These are phyloP conservation scores for Cryptococcus hybrid DNA, from an alignment of 1,284 basidiomycete genomes.

Conservation along the genomic window DNA sequence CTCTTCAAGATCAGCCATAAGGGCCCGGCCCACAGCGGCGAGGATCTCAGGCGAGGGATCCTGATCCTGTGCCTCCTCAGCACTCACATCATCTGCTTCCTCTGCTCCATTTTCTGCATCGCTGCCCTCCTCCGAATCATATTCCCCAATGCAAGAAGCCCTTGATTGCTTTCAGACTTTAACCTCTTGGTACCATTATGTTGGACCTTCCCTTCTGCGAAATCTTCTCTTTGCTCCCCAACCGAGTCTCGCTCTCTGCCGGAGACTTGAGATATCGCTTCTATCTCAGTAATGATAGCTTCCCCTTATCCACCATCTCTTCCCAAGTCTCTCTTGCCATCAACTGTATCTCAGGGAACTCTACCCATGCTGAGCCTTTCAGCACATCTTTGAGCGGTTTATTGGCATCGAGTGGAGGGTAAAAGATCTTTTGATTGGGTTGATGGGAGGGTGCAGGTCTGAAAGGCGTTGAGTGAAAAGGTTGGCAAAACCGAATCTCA, in stretches of 20 bases:
- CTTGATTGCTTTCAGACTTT: constrained; percentile 44
- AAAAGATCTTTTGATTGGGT: constrained; percentile 42
- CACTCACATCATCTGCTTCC: constrained; percentile 9
- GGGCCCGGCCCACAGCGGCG: constrained; percentile 13
- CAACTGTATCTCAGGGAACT: constrained; percentile 75
- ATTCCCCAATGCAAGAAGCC: constrained; percentile 16
- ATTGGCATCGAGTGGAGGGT: constrained; percentile 60
- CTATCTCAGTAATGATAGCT: constrained; percentile 45
- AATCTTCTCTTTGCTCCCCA: constrained; percentile 39
- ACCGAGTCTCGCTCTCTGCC: constrained; percentile 47
- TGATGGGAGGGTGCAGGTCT: constrained; percentile 13
- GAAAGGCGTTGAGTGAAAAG: constrained; percentile 28
- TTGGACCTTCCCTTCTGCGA: constrained; percentile 28
- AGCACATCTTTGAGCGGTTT: constrained; percentile 57
- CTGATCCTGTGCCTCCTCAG: constrained; percentile 2
- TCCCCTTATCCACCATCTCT: constrained; percentile 51
- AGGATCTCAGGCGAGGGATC: constrained; percentile 13
- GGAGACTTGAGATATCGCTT: constrained; percentile 40
- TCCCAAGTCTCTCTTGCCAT: constrained; percentile 62
- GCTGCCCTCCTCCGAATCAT: constrained; percentile 35
- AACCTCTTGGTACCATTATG: constrained; percentile 54
- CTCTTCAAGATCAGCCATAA: constrained; percentile 19
- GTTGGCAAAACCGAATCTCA: constrained; percentile 16
- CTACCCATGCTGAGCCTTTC: constrained; percentile 65
- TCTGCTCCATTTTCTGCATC: constrained; percentile 10